Percentiles rank a stretch among this genome's conserved stretches.
These are phyloP conservation scores for Fusarium papillatum DNA, from an alignment of 2,329 filamentous ascomycete species.

Conservation along the genomic window DNA sequence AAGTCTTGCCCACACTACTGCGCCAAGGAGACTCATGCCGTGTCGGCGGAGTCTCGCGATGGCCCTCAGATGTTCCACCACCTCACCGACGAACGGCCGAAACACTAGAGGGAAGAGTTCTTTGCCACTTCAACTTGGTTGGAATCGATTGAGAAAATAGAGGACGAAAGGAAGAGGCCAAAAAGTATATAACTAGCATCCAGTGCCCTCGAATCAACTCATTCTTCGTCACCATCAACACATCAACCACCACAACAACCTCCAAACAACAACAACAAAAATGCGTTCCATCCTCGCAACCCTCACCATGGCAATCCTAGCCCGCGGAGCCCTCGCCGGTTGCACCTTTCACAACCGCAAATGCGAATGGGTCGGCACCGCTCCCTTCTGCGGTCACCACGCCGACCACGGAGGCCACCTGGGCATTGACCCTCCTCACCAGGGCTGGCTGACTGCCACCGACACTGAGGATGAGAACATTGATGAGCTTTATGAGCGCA, in stretches of 20 bases:
- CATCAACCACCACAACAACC: not conserved
- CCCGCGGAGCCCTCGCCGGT: not conserved
- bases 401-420: not conserved
- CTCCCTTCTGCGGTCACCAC: not conserved
- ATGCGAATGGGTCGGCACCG: not conserved
- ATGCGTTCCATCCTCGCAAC: not conserved
- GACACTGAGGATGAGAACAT: not conserved
- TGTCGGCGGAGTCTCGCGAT: not conserved
- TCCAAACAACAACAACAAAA: not conserved
- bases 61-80: not conserved
- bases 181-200: not conserved
- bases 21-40: not conserved
- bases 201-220: not conserved
- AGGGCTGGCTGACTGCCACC: not conserved
- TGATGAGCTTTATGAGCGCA: not conserved
- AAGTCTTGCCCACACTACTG: not conserved
- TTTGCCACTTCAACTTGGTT: not conserved
- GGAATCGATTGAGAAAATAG: not conserved
- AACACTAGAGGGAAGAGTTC: not conserved
- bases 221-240: not conserved
- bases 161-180: not conserved
- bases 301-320: not conserved
- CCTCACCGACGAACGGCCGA: not conserved
- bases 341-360: not conserved
- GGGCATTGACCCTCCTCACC: not conserved